Conservation (phyloP, 2,329 filamentous ascomycete genomes). For the Pseudonectria buxi region DNA sequence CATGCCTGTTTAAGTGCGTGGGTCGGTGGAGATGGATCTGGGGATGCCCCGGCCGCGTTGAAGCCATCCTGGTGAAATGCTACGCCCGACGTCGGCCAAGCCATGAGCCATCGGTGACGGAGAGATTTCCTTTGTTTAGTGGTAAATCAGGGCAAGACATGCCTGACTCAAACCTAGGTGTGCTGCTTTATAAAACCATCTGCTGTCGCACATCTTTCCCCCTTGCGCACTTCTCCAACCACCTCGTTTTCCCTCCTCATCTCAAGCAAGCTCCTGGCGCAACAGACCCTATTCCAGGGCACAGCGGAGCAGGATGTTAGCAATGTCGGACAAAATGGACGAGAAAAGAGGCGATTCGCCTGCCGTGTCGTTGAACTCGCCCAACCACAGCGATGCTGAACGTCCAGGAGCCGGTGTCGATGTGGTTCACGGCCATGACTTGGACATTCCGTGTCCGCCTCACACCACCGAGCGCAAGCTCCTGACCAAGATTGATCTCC, state of each 20-base stretch:
- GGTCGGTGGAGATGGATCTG: constrained; percentile 2
- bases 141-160: no score
- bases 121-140: constrained; percentile 1
- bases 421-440: constrained; percentile 11
- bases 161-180: no score
- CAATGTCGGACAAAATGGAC: constrained; percentile 7
- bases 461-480: constrained; percentile 58
- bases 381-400: constrained; percentile 10
- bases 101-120: constrained; percentile 4
- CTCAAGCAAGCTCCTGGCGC: no score
- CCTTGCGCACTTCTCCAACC: no score
- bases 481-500: constrained; percentile 63
- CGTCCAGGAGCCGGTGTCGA: constrained; percentile 6
- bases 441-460: constrained; percentile 35
- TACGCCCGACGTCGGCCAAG: constrained; percentile 6
- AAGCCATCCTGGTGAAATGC: background rate
- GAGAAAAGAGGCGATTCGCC: constrained; percentile 18
- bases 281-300: no score
- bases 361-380: constrained; percentile 9
- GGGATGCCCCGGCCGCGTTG: constrained; percentile 1
- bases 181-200: no score
- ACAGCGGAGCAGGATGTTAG: no score
- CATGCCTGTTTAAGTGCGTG: constrained; percentile 3
- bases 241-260: no score
- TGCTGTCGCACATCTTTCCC: no score